Evolutionary conservation across 768 basidiomycete genomes (phyloP), one percentile per base, ranked within the genome.

Genomic region (Tulasnella sp.): DNA sequence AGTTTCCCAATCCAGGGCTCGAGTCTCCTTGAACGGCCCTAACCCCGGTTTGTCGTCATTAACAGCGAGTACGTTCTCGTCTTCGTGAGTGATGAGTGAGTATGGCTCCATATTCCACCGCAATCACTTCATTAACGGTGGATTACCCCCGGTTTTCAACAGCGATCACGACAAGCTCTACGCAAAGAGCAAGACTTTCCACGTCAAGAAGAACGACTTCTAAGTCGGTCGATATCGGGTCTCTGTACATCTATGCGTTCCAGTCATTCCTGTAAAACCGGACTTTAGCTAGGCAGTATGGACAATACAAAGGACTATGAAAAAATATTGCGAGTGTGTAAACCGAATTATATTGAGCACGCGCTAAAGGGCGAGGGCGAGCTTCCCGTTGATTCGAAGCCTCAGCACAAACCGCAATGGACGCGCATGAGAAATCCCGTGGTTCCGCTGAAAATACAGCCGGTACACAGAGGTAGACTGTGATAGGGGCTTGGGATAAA

Each of bases 131-230:
- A 75, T 3, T n/a, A 40, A 37, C 24, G 6, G 28, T n/a, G 31
- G 28, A 12, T 31, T 18, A 3, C 12, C 24, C 31, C 14, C 11
- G 5, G 20, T 28, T 12, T 31, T 64, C 60, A 50, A 20, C 24
- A 64, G 60, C 31, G 60, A 64, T 31, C 31, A 64, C 14, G n/a
- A 64, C 28, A 64, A 64, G n/a, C 12, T n/a, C 12, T 64, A 7
- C 31, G 60, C 60, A 3, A 64, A n/a, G 31, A 64, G 60, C 60
- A 64, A 64, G 60, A 5, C 60, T 31, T 64, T 64, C 60, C 60
- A 64, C 1, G 60, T 64, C 31, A 64, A 64, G 60, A 64, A 64
- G 14, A 64, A 28, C n/a, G 60, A 64, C 60, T 64, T 64, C 60
- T 64, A 31, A 64, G 24, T 50, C 48, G 18, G 22, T 18, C 1